Base-by-base conservation (phyloP, 805 yeast species). In the Metschnikowia chrysomelidarum region DNA sequence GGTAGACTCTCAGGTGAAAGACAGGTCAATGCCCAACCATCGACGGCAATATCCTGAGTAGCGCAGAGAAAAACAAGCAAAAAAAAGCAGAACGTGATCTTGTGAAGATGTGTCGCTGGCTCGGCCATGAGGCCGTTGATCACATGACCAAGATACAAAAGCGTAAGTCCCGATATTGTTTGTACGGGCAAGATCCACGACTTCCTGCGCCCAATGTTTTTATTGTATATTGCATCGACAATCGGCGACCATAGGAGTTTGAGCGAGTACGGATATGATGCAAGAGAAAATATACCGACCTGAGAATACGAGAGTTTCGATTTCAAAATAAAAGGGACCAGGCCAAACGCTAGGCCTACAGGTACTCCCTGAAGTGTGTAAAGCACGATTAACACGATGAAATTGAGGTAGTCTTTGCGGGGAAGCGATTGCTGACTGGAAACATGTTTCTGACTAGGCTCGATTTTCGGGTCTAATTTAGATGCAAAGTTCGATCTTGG, bases 1-100 rank as follows among this genome's bases (percentile, higher is more conserved):
- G 94, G 80, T 43, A 93, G 68, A 10, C 94, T 82, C 18, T 76
- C 76, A 17, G 80, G 79, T 12, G 89, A 78, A 34, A 93, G 67
- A 24, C 91, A 78, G 1, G 96, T 93, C 53, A 93, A 65, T 0
- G 98, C 97, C 98, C 98, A 93, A 8, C 98, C 98, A 63, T 93
- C 98, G 15, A 93, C 98, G 0, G 98, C 98, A 37, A 93, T 93
- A 57, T 93, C 98, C 60, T 93, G 98, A 0, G 98, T 91, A 1
- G 98, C 97, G 64, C 97, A 89, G 41, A 89, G 69, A 39, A 91
- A 76, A 20, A 93, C 93, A 40, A 93, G 65, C 15, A 78, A 46
- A 50, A 89, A 85, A 60, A 93, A 93, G 38, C 78, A 71, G 32
- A 67, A 48, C 0, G 98, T 87, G 42, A 93, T 75, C 3, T 61